Evolutionary conservation across 2,329 filamentous ascomycete genomes (phyloP).

Genomic region (Ophiostoma fasciatum): DNA sequence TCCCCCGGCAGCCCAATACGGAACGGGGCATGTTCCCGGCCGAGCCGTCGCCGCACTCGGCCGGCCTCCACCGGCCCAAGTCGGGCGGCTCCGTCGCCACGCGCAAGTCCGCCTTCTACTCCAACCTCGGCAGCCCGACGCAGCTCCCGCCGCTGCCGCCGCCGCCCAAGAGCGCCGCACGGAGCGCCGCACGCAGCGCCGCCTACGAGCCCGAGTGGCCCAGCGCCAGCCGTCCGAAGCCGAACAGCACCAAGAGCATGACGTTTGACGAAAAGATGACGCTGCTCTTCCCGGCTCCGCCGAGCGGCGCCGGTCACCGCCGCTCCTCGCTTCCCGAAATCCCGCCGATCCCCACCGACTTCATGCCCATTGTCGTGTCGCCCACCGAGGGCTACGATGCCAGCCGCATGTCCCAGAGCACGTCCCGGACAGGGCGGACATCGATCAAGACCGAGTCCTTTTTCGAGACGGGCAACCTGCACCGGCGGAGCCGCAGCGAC

Average conservation of each 20-base stretch:
- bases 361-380: constrained; percentile 12
- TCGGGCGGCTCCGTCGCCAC: constrained; percentile 31
- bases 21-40: constrained; percentile 33
- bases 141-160: constrained; percentile 39
- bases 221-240: constrained; percentile 23
- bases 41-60: constrained; percentile 22
- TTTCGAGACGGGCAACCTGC: constrained; percentile 22
- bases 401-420: constrained; percentile 17
- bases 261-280: constrained; percentile 42
- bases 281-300: constrained; percentile 29
- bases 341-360: constrained; percentile 23
- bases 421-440: constrained; percentile 22
- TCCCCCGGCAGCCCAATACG: constrained; percentile 32
- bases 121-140: constrained; percentile 29
- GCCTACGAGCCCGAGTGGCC: constrained; percentile 6
- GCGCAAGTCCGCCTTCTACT: constrained; percentile 26
- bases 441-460: constrained; percentile 26
- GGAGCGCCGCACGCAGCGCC: no score
- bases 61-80: constrained; percentile 31
- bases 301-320: constrained; percentile 17
- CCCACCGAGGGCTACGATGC: constrained; percentile 12
- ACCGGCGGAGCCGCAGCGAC: neutral
- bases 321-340: constrained; percentile 30
- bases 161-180: constrained; percentile 32
- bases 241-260: constrained; percentile 43